Evolutionary conservation across 2,329 filamentous ascomycete species (phyloP).

Genomic region (Metarhizium brunneum): DNA sequence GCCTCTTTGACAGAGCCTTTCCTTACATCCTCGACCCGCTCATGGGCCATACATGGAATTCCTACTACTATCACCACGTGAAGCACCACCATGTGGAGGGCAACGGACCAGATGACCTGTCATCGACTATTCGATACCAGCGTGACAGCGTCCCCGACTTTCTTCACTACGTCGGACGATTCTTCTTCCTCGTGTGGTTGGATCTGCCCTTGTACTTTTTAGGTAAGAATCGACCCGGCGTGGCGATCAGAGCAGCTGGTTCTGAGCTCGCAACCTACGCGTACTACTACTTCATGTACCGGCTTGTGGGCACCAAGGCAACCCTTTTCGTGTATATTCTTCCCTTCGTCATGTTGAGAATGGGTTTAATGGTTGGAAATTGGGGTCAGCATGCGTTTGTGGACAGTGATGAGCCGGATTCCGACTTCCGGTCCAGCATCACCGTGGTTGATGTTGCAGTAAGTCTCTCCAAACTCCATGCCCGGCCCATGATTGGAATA

Average conservation of each 20-base stretch:
- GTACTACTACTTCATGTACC: conserved; percentile 38
- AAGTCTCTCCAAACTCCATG: conserved; percentile 22
- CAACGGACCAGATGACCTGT: conserved; percentile 69
- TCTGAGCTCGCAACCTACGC: conserved; percentile 54
- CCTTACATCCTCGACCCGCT: conserved; percentile 68
- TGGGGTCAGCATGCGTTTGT: conserved; percentile 81
- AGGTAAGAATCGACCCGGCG: conserved; percentile 44
- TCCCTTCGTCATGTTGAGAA: conserved; percentile 56
- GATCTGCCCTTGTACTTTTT: conserved; percentile 69
- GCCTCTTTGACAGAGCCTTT: conserved; percentile 53
- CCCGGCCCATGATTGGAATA: no score
- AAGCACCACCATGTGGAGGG: conserved; percentile 80
- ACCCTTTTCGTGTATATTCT: conserved; percentile 29
- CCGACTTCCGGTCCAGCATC: conserved; percentile 70
- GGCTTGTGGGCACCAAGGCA: conserved; percentile 10
- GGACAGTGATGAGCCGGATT: conserved; percentile 64
- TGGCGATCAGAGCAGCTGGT: conserved; percentile 45
- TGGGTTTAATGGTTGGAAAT: conserved; percentile 73
- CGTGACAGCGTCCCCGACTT: conserved; percentile 60
- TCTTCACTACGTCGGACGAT: conserved; percentile 62
- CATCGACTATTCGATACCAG: conserved; percentile 68
- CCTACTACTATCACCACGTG: conserved; percentile 77
- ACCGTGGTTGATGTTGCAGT: conserved; percentile 72
- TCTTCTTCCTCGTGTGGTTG: conserved; percentile 64
- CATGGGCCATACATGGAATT: conserved; percentile 79